phyloP scores from a whole-genome alignment of 2,329 filamentous ascomycete species.

The Colletotrichum spinosum region DNA sequence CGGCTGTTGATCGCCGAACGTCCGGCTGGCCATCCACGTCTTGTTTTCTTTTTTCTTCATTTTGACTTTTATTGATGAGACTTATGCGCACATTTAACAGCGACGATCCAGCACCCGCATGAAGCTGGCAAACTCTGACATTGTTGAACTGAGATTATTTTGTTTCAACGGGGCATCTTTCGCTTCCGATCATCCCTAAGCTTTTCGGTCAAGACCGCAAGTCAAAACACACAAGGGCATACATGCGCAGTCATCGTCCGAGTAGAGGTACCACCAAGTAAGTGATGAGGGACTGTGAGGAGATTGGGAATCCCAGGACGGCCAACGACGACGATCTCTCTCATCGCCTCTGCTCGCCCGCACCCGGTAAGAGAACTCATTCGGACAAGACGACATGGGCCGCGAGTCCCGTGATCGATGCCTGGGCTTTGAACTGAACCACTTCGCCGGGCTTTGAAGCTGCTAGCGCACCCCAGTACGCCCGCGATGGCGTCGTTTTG shows the following conservation, averaged over 20 bases:
- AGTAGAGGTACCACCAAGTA: too few species aligned
- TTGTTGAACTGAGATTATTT: slow-evolving; percentile 5
- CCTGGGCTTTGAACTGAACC: slow-evolving; percentile 27
- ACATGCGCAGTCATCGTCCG: too few species aligned
- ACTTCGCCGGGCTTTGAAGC: slow-evolving; percentile 28
- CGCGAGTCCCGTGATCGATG: slow-evolving; percentile 14
- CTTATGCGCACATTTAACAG: slow-evolving; percentile 3
- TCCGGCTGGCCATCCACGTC: slow-evolving; percentile 25
- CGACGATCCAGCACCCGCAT: slow-evolving; percentile 30
- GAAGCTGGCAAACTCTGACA: background rate
- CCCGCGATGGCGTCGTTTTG: slow-evolving; percentile 18
- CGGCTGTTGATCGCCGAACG: slow-evolving; percentile 25
- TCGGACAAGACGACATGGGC: background rate
- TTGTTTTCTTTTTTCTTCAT: background rate
- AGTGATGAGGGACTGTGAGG: too few species aligned
- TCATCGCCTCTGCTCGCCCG: too few species aligned
- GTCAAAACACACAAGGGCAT: too few species aligned
- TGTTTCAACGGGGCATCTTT: slow-evolving; percentile 28
- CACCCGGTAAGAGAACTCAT: slow-evolving; percentile 3
- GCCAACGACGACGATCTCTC: too few species aligned
- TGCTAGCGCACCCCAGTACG: slow-evolving; percentile 29
- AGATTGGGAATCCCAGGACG: too few species aligned
- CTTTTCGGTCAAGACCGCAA: too few species aligned
- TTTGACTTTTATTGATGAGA: slow-evolving; percentile 22
- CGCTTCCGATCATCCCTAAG: too few species aligned